Evolutionary conservation across 768 basidiomycete species (phyloP).

Genomic region (Amanita subjunquillea): DNA sequence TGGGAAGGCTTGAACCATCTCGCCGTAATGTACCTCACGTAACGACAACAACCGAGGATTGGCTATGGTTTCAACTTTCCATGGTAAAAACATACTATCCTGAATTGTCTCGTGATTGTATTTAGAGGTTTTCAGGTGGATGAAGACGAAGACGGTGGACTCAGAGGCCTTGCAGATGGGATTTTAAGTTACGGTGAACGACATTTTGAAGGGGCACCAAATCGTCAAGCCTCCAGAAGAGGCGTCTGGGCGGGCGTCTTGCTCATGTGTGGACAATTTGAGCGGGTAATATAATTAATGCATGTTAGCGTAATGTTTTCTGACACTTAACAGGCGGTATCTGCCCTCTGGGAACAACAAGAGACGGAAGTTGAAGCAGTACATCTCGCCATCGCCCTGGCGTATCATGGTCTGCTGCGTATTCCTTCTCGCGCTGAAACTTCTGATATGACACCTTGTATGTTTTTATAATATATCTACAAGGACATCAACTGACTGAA

Average conservation of each 20-base stretch:
- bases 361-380: slow-evolving; percentile 90
- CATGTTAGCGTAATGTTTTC: not conserved
- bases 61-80: slow-evolving; percentile 95
- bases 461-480: slow-evolving; percentile 16
- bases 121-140: slow-evolving; percentile 39
- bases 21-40: slow-evolving; percentile 74
- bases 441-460: slow-evolving; percentile 77
- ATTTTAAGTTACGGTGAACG: slow-evolving; percentile 71
- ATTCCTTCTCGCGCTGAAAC: slow-evolving; percentile 75
- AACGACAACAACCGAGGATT: slow-evolving; percentile 91
- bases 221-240: slow-evolving; percentile 45
- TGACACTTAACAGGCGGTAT: slow-evolving; percentile 55
- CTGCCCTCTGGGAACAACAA: slow-evolving; percentile 79
- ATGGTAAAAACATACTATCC: slow-evolving; percentile 38
- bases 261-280: slow-evolving; percentile 90
- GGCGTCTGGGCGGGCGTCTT: slow-evolving; percentile 79
- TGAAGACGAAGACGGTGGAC: slow-evolving; percentile 72
- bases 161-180: slow-evolving; percentile 66
- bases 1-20: slow-evolving; percentile 83
- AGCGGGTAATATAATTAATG: slow-evolving; percentile 48
- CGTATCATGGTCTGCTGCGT: slow-evolving; percentile 87
- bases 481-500: not conserved
- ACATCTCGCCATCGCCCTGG: slow-evolving; percentile 83
- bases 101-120: not conserved
- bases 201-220: slow-evolving; percentile 64